A percentile compares a stretch with the other conserved stretches of the same genome.
Conservation (phyloP, 345 rosid species). For the Rubroshorea leprosula region DNA sequence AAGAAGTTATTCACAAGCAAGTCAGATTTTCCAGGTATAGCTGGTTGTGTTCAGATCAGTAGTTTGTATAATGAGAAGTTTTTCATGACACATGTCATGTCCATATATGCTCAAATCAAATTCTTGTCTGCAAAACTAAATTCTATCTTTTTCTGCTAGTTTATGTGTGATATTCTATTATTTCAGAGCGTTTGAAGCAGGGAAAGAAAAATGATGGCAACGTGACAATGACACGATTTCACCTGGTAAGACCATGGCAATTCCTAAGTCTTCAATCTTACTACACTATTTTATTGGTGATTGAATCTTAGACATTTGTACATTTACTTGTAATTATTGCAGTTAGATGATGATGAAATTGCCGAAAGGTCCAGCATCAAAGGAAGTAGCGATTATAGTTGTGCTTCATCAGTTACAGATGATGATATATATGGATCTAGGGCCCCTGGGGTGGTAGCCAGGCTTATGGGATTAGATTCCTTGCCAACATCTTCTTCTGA, state of each 20-base stretch:
- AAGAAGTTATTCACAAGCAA: constrained; percentile 85
- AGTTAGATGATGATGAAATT: constrained; percentile 69
- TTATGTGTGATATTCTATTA: constrained; percentile 7
- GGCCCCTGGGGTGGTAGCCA: constrained; percentile 86
- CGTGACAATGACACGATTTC: constrained; percentile 51
- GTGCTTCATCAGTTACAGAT: constrained; percentile 87
- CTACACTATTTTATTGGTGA: background rate
- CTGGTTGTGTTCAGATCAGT: background rate
- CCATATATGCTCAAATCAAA: too few relatives aligned
- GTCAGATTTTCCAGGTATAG: constrained; percentile 57
- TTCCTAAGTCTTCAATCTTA: background rate
- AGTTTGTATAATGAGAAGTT: background rate
- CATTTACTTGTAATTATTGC: constrained; percentile 12
- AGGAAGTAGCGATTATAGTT: constrained; percentile 67
- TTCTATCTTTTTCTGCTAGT: constrained; percentile 8
- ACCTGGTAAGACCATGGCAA: constrained; percentile 30
- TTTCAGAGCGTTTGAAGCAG: constrained; percentile 48
- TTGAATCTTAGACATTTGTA: constrained; percentile 9
- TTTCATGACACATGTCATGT: background rate
- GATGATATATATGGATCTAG: constrained; percentile 77
- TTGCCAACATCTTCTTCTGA: constrained; percentile 60
- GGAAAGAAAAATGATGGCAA: constrained; percentile 61
- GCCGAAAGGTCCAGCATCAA: constrained; percentile 42
- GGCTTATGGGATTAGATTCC: constrained; percentile 96
- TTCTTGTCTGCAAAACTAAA: too few relatives aligned